Conservation (phyloP, 805 yeast genomes). For the Saturnispora gosingensis region DNA sequence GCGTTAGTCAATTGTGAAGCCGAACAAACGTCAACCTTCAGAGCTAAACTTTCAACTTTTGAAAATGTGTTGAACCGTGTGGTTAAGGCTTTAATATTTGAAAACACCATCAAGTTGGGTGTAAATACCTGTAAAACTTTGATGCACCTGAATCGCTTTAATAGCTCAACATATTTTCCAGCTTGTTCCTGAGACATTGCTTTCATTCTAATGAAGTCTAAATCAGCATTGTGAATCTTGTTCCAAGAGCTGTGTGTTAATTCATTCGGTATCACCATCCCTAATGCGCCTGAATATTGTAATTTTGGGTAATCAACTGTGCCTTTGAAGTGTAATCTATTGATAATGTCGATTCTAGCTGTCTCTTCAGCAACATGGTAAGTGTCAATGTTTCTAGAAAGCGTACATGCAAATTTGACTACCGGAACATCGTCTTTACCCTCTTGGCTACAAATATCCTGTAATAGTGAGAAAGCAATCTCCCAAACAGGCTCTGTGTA, state of each 20-base stretch:
- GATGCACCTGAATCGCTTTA: background rate
- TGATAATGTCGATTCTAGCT: background rate
- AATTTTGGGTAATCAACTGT: background rate
- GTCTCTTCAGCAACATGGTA: background rate
- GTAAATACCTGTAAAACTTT: background rate
- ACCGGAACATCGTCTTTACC: background rate
- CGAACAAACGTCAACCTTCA: background rate
- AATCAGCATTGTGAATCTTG: background rate
- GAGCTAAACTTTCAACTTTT: constrained; percentile 1
- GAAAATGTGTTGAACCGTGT: background rate
- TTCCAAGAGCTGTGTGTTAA: background rate
- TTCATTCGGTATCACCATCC: background rate
- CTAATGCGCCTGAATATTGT: constrained; percentile 4
- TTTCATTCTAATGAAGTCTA: constrained; percentile 2
- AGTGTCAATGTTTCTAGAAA: background rate
- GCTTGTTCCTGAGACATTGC: background rate
- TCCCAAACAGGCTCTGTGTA: background rate
- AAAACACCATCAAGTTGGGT: background rate
- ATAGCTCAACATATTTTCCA: background rate
- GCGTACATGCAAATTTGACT: background rate
- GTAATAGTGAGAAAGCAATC: background rate
- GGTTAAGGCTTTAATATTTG: background rate
- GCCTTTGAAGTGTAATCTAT: background rate
- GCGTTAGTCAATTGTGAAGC: background rate
- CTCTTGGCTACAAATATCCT: background rate